A percentile compares a stretch with the other conserved stretches of the same genome.
phyloP scores from a whole-genome alignment of 148 eudicot genomes.

The Fallopia convolvulus region DNA sequence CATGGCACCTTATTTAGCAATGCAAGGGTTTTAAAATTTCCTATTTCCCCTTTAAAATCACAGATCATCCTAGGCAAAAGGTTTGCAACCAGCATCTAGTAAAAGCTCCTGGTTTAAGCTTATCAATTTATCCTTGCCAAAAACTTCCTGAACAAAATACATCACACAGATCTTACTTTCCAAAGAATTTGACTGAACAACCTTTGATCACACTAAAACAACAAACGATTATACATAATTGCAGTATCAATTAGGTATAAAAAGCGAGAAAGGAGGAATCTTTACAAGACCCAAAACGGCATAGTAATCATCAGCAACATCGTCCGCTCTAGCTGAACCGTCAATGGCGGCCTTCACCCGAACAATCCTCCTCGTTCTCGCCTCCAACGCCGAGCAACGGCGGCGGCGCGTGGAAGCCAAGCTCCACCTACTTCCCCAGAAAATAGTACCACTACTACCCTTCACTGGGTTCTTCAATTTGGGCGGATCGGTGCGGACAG shows the following conservation, averaged over 20 bases:
- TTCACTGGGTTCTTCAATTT: conserved; percentile 52
- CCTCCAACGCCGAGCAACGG: conserved; percentile 17
- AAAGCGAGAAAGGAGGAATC: background rate
- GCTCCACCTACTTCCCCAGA: conserved; percentile 29
- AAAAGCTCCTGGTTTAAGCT: background rate
- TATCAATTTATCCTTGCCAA: background rate
- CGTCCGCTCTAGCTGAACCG: conserved; percentile 22
- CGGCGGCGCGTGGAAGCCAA: conserved; percentile 30
- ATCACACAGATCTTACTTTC: background rate
- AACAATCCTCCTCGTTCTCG: conserved; percentile 23
- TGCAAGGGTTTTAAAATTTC: background rate
- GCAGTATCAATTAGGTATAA: background rate
- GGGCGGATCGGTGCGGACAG: conserved; percentile 70
- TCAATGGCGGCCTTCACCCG: conserved; percentile 42
- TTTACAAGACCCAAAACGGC: conserved; percentile 88
- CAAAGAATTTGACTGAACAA: background rate
- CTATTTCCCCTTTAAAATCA: background rate
- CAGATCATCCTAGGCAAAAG: background rate
- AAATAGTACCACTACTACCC: conserved; percentile 10
- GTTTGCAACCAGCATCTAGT: background rate
- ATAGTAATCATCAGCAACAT: conserved; percentile 78
- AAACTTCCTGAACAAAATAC: background rate
- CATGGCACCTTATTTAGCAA: background rate
- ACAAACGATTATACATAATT: background rate
- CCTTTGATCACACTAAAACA: background rate